Base-by-base conservation (phyloP, 2,329 filamentous ascomycete genomes). In the Zasmidium citrigriseum region DNA sequence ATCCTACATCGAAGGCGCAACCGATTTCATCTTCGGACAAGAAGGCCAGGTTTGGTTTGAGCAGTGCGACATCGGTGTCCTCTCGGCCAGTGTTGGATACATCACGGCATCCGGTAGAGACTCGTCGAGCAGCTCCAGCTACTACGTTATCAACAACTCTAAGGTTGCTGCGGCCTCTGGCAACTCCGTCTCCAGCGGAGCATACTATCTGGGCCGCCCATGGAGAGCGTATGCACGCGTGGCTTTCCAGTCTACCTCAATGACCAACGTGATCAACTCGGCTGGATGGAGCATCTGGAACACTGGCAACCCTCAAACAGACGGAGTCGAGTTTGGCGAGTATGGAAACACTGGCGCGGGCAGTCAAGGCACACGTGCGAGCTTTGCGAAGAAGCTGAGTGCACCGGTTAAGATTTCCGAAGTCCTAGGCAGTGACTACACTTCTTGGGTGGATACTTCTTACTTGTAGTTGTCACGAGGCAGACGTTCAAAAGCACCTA, bases 21-120 rank as follows among this genome's bases (percentile, higher is more conserved):
- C 82, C 46, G 85, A 86, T 65, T 85, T 85, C 67, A 82, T 85
- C 63, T 87, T 87, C 68, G 80, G 85, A 53, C 77, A 84, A 70
- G 64, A 77, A 54, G 77, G 80, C 29, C 69, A 73, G 53, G 75
- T 78, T 48, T 87, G 81, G 83, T 82, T 80, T 68, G 78, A 83
- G 54, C 64, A 72, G 14, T 76, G 76, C 58, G 76, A 79, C 46
- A 80, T 86, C 61, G 72, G 77, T 45, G 79, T 82, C 51, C 71
- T 80, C 10, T 68, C 72, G 18, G 73, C 73, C 1, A 70, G 63
- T 0, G 2, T 64, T 1, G 81, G 82, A 16, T 81, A 75, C 65
- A 75, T 82, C 60, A 80, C 79, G 10, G 70, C 72, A 4, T 71
- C 67, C 54, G 81, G 81, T 5, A 75, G 80, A 47, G 55, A 73